Base-by-base conservation (phyloP, 805 yeast species). In the Saccharomycopsis vini region DNA sequence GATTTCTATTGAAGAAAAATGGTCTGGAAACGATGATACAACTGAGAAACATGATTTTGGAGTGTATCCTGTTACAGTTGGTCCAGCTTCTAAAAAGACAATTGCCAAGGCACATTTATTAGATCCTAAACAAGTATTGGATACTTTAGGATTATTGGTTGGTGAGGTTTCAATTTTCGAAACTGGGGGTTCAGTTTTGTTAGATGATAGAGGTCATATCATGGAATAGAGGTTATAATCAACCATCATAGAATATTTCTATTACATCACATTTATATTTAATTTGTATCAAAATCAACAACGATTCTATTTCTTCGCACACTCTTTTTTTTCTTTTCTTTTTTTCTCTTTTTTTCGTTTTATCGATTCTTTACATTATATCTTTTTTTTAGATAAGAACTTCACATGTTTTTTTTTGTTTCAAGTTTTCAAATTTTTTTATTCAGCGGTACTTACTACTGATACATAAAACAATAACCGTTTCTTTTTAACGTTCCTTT, bases 41-140 rank as follows among this genome's bases (percentile, higher is more conserved):
- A 12, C 12, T 7, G 29, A 7, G 7, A 16, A 7, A 9, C 24
- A 20, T 24, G 58, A 69, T 38, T 73, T 73, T 59, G 84, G 90
- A 13, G 65, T 88, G 39, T 83, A 77, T 58, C 89, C 96, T 0
- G 88, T 86, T 26, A 85, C 94, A 19, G 95, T 89, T 37, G 97
- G 97, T 0, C 94, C 96, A 3, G 90, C 95, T 0, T 78, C 87
- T 7, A 88, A 88, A 60, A 70, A 74, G 52, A 89, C 97, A 0
- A 73, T 77, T 21, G 97, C 96, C 0, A 80, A 83, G 33, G 79
- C 95, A 19, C 95, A 89, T 60, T 67, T 89, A 56, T 72, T 79
- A 35, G 92, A 87, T 57, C 95, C 96, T 4, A 65, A 71, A 28
- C 90, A 84, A 56, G 95, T 89, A 2, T 61, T 89, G 45, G 95